phyloP scores from a whole-genome alignment of 2,329 filamentous ascomycete species.

The Ascochyta lentis region DNA sequence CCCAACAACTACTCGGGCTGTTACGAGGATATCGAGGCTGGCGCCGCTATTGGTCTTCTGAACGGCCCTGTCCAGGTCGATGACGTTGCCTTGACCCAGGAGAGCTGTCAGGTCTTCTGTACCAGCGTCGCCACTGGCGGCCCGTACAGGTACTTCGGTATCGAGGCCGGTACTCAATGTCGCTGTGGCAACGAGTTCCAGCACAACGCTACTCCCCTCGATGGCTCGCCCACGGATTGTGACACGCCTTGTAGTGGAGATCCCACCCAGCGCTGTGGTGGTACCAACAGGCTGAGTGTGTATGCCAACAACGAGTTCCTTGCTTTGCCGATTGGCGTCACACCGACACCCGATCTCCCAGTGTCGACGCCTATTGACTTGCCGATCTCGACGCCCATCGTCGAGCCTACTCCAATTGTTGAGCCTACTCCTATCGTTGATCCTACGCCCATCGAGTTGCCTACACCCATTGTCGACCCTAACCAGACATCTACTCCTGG shows the following conservation, averaged over 20 bases:
- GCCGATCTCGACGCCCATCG: background rate
- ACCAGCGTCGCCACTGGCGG: background rate
- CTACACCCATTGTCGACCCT: no score
- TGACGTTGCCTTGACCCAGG: background rate
- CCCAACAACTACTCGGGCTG: background rate
- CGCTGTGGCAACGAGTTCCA: slow-evolving; percentile 10
- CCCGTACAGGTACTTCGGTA: slow-evolving; percentile 19
- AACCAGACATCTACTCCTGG: no score
- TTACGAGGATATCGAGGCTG: background rate
- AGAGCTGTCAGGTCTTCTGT: slow-evolving; percentile 13
- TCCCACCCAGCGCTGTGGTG: slow-evolving; percentile 3
- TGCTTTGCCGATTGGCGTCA: background rate
- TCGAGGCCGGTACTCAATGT: slow-evolving; percentile 11
- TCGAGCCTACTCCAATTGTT: background rate
- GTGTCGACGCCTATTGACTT: no score
- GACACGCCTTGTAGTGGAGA: background rate
- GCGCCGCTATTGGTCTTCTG: background rate
- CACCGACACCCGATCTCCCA: no score
- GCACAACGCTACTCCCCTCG: background rate
- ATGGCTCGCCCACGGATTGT: background rate
- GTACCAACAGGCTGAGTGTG: background rate
- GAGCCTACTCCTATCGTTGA: background rate
- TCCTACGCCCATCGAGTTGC: no score
- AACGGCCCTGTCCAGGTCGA: background rate
- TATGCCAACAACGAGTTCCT: background rate